Base-by-base conservation (phyloP, 228 moss, liverwort and hornwort genomes). In the Sphagnum magellanicum region DNA sequence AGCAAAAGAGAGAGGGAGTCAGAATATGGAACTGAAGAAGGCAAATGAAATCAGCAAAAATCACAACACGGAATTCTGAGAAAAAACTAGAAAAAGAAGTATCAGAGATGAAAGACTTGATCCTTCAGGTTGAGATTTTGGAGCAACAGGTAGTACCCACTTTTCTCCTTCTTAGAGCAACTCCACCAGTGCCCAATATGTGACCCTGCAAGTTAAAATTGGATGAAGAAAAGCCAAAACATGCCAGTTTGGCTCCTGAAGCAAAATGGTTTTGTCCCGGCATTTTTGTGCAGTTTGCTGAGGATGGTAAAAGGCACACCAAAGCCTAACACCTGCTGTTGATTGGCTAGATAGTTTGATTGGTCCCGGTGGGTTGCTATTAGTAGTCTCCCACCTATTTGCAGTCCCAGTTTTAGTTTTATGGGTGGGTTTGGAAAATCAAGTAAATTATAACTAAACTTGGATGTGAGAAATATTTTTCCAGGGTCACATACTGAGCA, bases 11-110 rank as follows among this genome's bases (percentile, higher is more conserved):
- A 75, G 49, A 5, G 77, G 79, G 67, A 66, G 69, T n/a, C 86
- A 86, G 16, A 82, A 74, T 46, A 77, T 74, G 62, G 80, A 80
- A 67, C 67, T 86, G 70, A 86, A 86, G 75, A 86, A 80, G 66
- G 71, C 82, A 6, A 53, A 82, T 64, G 82, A 86, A 71, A 75
- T 75, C 69, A 82, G 68, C 67, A 75, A 75, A 75, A 32, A 48
- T 69, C 67, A 65, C 71, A 60, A 70, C 75, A 16, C 77, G 67
- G 67, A 73, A 79, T 14, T 59, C 82, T 16, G 79, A 86, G 67
- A 79, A 82, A 72, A 80, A 80, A 62, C 60, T 72, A 1, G 82
- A 86, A 69, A 79, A 72, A 10, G 6, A 77, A 64, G 75, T 77
- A 60, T 63, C 61, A 17, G 86, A 80, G 64, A 74, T 64, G 46